Conservation (phyloP, 371 early-diverging fungal species). For the Apophysomyces trapeziformis region DNA sequence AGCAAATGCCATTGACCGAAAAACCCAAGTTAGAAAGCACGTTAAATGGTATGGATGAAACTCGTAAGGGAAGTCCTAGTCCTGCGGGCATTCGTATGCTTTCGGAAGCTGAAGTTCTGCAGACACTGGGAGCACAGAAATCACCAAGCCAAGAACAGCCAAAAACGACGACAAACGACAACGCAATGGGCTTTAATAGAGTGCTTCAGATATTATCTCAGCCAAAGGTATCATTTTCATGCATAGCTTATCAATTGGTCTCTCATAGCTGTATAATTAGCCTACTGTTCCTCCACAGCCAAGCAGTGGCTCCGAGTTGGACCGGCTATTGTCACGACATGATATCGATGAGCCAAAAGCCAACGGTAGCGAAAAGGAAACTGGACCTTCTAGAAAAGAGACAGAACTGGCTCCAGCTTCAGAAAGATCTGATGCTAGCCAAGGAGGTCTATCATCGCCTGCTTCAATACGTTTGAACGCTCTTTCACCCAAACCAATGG, state of each 20-base stretch:
- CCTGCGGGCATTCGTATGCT: slow-evolving; percentile 44
- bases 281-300: slow-evolving; percentile 2
- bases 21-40: background rate
- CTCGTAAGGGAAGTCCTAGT: slow-evolving; percentile 10
- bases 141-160: slow-evolving; percentile 22
- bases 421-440: background rate
- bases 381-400: slow-evolving; percentile 2
- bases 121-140: slow-evolving; percentile 52
- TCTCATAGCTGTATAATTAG: background rate
- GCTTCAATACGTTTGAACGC: background rate
- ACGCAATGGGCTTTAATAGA: slow-evolving; percentile 63
- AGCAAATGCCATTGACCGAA: slow-evolving; percentile 8
- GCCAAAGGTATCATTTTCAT: slow-evolving; percentile 34
- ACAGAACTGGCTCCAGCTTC: background rate
- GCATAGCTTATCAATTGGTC: background rate
- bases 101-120: slow-evolving; percentile 65
- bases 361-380: background rate
- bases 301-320: background rate
- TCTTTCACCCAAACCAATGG: slow-evolving; percentile 10
- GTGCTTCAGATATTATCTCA: slow-evolving; percentile 66
- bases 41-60: background rate
- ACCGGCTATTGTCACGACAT: background rate
- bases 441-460: slow-evolving; percentile 12
- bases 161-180: slow-evolving; percentile 33
- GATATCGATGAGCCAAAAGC: slow-evolving; percentile 14